phyloP scores from a whole-genome alignment of 441 rosid genomes.

The Flueggea neowawraea region DNA sequence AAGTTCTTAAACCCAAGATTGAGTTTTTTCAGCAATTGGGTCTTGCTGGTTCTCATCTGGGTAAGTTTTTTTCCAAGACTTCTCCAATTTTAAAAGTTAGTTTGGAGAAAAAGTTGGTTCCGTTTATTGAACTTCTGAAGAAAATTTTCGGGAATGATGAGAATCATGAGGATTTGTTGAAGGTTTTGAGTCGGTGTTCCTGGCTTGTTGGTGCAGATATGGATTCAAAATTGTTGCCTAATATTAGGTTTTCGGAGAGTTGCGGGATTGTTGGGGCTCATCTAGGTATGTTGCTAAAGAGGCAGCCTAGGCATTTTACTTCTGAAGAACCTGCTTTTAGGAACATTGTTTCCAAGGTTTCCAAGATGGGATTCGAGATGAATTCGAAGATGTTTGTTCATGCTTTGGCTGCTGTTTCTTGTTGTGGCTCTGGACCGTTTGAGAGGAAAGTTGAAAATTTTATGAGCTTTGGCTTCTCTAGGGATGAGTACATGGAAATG shows the following conservation, averaged over 20 bases:
- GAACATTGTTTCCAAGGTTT: slow-evolving; percentile 14
- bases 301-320: slow-evolving; percentile 32
- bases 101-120: slow-evolving; percentile 32
- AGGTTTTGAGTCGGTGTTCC: slow-evolving; percentile 19
- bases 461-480: slow-evolving; percentile 26
- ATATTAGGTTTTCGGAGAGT: slow-evolving; percentile 21
- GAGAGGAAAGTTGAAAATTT: slow-evolving; percentile 25
- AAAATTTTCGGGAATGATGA: slow-evolving; percentile 20
- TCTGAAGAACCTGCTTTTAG: slow-evolving; percentile 17
- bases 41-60: slow-evolving; percentile 22
- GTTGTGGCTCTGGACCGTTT: slow-evolving; percentile 23
- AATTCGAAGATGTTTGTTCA: slow-evolving; percentile 40
- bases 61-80: slow-evolving; percentile 22
- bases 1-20: slow-evolving; percentile 28
- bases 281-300: slow-evolving; percentile 23
- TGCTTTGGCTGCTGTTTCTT: slow-evolving; percentile 24
- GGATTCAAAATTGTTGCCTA: slow-evolving; percentile 14
- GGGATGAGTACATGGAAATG: slow-evolving; percentile 21
- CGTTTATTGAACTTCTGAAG: slow-evolving; percentile 25
- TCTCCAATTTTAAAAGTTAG: slow-evolving; percentile 19
- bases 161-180: slow-evolving; percentile 23
- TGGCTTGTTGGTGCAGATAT: slow-evolving; percentile 18
- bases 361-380: slow-evolving; percentile 30
- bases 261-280: slow-evolving; percentile 41
- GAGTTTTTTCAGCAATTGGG: slow-evolving; percentile 32